A percentile compares a stretch with the other conserved stretches of the same genome.
These are phyloP conservation scores for Auricularia auricula-judae DNA, from an alignment of 768 basidiomycete species.

Conservation along the genomic window DNA sequence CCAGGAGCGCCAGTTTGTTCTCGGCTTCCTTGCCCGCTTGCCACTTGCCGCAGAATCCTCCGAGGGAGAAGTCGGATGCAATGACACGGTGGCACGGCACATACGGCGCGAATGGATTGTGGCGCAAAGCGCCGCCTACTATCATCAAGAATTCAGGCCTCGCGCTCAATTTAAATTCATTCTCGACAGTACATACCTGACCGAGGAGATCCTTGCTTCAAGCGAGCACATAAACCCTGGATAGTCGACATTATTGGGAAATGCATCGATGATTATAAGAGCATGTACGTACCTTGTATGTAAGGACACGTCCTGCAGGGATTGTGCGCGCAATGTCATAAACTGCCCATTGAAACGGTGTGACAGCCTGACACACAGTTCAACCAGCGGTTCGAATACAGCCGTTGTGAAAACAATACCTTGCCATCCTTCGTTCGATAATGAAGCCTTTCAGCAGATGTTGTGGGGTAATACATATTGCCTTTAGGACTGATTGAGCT, in stretches of 20 bases:
- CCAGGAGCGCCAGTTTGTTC: conserved; percentile 38
- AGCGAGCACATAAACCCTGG: conserved; percentile 30
- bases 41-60: conserved; percentile 58
- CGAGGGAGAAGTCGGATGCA: conserved; percentile 46
- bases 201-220: conserved; percentile 48
- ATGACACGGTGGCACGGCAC: conserved; percentile 66
- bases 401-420: conserved; percentile 6
- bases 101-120: conserved; percentile 56
- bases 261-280: background rate
- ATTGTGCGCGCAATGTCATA: conserved; percentile 43
- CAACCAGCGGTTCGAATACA: conserved; percentile 8
- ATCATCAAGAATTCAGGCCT: background rate
- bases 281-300: conserved; percentile 30
- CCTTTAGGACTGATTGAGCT: background rate
- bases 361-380: conserved; percentile 32
- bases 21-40: conserved; percentile 24
- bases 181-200: conserved; percentile 34
- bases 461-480: conserved; percentile 3
- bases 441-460: conserved; percentile 8
- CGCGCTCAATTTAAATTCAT: too few relatives aligned
- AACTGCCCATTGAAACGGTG: conserved; percentile 47
- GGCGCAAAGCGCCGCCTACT: conserved; percentile 55
- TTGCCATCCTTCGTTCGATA: conserved; percentile 21
- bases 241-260: background rate
- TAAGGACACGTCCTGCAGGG: conserved; percentile 41